Conservation (phyloP, 768 basidiomycete species). For the Suillus plorans region DNA sequence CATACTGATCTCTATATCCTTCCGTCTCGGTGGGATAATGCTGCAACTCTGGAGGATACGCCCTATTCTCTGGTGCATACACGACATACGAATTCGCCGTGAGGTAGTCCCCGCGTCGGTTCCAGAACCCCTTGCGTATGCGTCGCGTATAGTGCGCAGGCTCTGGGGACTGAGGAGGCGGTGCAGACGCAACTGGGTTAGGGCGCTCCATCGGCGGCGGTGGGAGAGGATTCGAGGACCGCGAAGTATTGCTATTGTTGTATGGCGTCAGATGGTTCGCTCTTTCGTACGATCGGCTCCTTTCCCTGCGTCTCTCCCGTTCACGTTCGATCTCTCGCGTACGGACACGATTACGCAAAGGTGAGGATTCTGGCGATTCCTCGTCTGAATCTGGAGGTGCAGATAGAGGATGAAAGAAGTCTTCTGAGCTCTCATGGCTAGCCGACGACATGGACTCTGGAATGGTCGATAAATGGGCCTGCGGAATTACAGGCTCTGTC, state of each 20-base stretch:
- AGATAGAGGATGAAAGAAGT: conserved; percentile 24
- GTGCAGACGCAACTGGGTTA: conserved; percentile 22
- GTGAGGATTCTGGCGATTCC: conserved; percentile 6
- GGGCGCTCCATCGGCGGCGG: conserved; percentile 28
- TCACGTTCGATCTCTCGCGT: conserved; percentile 2
- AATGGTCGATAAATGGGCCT: conserved; percentile 25
- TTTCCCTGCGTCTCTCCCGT: conserved; percentile 1
- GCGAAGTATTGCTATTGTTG: neutral
- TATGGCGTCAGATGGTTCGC: neutral
- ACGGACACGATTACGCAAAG: conserved; percentile 23
- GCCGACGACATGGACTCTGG: conserved; percentile 22
- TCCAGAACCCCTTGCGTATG: conserved; percentile 66
- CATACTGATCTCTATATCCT: conserved; percentile 58
- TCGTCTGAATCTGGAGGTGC: conserved; percentile 18
- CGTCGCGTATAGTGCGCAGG: conserved; percentile 31
- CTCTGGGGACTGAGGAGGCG: conserved; percentile 28
- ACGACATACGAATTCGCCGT: conserved; percentile 57
- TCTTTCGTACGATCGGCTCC: neutral
- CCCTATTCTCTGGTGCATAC: conserved; percentile 55
- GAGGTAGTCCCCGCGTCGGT: conserved; percentile 72
- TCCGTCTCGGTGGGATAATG: conserved; percentile 55
- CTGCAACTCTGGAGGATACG: conserved; percentile 61
- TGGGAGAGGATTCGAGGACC: conserved; percentile 26
- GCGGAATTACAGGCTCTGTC: conserved; percentile 25
- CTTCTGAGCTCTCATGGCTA: conserved; percentile 22